A percentile compares a stretch with the other conserved stretches of the same genome.
phyloP scores from a whole-genome alignment of 2,329 filamentous ascomycete species.

The Neopestalotiopsis rosae region DNA sequence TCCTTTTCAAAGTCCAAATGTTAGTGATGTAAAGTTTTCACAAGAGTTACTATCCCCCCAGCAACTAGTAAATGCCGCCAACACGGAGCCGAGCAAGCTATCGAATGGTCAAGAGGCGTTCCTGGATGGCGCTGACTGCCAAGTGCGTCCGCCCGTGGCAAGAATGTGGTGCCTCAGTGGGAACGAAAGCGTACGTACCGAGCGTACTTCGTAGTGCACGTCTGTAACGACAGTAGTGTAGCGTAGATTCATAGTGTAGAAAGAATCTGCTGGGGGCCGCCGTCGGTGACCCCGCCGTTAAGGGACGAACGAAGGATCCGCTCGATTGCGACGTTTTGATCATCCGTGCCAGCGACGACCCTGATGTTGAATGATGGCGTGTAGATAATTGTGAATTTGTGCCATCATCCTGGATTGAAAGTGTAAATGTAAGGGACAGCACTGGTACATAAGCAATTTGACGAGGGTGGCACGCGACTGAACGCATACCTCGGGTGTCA shows the following conservation, averaged over 20 bases:
- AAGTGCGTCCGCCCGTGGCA: background rate
- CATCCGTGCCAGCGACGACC: background rate
- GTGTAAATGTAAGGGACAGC: background rate
- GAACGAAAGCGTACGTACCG: background rate
- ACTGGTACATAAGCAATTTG: background rate
- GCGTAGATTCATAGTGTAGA: background rate
- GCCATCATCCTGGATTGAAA: no score
- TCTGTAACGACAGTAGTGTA: background rate
- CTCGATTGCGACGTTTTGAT: background rate
- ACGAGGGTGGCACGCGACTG: background rate
- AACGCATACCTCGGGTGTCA: background rate
- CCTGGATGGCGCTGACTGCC: background rate
- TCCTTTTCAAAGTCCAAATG: no score
- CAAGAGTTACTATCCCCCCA: no score
- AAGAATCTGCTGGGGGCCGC: background rate
- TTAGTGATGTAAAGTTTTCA: no score
- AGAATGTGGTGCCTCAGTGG: background rate
- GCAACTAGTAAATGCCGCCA: background rate
- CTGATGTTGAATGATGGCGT: background rate
- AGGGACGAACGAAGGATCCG: constrained; percentile 1
- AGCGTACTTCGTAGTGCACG: no score
- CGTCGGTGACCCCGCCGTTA: background rate
- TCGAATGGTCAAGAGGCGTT: background rate
- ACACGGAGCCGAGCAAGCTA: background rate
- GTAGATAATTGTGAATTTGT: no score